A percentile compares a stretch with the other conserved stretches of the same genome.
Conservation (phyloP, 371 early-diverging fungal species). For the Apophysomyces variabilis region DNA sequence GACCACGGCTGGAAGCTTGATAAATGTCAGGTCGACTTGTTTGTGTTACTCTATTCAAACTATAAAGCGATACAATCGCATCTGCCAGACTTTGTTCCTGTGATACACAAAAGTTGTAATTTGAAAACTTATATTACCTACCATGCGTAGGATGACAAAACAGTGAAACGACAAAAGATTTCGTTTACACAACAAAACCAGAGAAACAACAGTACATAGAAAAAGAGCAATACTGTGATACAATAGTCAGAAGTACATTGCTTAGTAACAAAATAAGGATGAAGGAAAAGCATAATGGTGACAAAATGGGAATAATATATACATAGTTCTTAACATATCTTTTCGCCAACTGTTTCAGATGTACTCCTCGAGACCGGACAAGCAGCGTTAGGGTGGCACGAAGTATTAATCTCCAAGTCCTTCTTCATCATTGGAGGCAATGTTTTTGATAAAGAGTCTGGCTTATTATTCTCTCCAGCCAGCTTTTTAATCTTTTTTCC, state of each 20-base stretch:
- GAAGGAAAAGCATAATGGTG: not conserved
- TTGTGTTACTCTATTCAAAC: constrained; percentile 28
- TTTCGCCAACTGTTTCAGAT: too few species aligned
- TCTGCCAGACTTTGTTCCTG: constrained; percentile 22
- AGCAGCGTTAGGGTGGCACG: not conserved
- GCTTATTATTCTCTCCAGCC: not conserved
- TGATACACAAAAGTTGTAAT: constrained; percentile 23
- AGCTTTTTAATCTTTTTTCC: not conserved
- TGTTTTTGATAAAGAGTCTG: not conserved
- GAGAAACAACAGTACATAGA: not conserved
- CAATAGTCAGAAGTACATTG: not conserved
- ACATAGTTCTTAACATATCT: too few species aligned
- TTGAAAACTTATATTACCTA: constrained; percentile 27
- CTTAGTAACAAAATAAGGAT: not conserved
- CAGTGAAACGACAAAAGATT: not conserved
- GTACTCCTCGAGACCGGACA: too few species aligned
- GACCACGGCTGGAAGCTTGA: constrained; percentile 44
- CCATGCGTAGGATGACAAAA: constrained; percentile 11
- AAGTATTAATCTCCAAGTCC: not conserved
- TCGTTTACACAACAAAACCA: not conserved
- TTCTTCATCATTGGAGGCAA: not conserved
- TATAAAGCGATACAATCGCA: constrained; percentile 23
- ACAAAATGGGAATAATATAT: not conserved
- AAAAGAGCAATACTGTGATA: not conserved
- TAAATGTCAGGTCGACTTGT: constrained; percentile 37